Evolutionary conservation across 345 rosid genomes (phyloP).

Genomic region (Eucalyptus polybractea): DNA sequence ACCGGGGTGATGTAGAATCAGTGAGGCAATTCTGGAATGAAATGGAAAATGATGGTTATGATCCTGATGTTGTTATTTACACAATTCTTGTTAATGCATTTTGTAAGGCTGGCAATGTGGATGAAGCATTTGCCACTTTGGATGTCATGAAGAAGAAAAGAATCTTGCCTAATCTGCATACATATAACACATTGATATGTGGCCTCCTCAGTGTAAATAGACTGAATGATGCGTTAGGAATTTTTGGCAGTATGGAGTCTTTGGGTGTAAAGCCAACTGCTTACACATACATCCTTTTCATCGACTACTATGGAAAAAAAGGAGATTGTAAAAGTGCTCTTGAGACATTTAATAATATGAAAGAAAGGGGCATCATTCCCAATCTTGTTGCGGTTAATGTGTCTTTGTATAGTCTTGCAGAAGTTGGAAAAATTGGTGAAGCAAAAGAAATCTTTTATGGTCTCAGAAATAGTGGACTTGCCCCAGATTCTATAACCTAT

Average conservation of each 20-base stretch:
- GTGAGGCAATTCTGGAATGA: slow-evolving; percentile 71
- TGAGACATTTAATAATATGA: slow-evolving; percentile 75
- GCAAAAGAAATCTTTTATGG: slow-evolving; percentile 62
- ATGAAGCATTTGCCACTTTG: slow-evolving; percentile 52
- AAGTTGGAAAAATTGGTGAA: slow-evolving; percentile 50
- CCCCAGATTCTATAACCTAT: slow-evolving; percentile 78
- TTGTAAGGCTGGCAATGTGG: slow-evolving; percentile 48
- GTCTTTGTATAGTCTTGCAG: slow-evolving; percentile 71
- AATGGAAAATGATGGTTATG: slow-evolving; percentile 80
- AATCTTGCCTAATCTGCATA: slow-evolving; percentile 63
- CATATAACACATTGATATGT: slow-evolving; percentile 70
- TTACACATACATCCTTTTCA: slow-evolving; percentile 70
- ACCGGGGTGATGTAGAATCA: slow-evolving; percentile 49
- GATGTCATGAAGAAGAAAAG: slow-evolving; percentile 58
- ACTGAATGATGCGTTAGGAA: slow-evolving; percentile 47
- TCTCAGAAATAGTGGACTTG: slow-evolving; percentile 48
- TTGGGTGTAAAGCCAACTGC: slow-evolving; percentile 62
- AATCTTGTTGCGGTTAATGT: slow-evolving; percentile 81
- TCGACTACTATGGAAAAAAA: slow-evolving; percentile 81
- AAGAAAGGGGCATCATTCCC: slow-evolving; percentile 62
- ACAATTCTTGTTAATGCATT: slow-evolving; percentile 69
- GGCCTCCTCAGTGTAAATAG: slow-evolving; percentile 53
- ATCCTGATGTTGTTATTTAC: slow-evolving; percentile 69
- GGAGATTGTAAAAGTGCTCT: slow-evolving; percentile 55
- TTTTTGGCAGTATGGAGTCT: slow-evolving; percentile 49